Conservation (phyloP, 2,329 filamentous ascomycete genomes). For the Venturia effusa region DNA sequence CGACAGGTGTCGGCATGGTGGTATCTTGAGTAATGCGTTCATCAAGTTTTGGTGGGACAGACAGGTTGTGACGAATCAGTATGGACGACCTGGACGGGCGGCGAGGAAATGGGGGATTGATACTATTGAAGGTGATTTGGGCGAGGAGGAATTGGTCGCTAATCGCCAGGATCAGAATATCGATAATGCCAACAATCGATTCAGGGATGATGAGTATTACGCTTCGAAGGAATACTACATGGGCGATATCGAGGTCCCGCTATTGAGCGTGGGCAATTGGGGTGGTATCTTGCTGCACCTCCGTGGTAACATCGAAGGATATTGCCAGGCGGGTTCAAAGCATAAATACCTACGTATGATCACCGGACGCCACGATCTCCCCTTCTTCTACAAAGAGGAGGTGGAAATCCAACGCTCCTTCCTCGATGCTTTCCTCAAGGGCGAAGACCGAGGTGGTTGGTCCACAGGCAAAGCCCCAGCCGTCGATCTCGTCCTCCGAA, state of each 20-base stretch:
- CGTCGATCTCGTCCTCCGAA: conserved; percentile 51
- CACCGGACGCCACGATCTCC: conserved; percentile 58
- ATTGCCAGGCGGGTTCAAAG: conserved; percentile 49
- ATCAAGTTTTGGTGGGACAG: conserved; percentile 20
- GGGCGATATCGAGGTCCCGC: conserved; percentile 54
- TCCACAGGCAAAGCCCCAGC: conserved; percentile 46
- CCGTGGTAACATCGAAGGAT: conserved; percentile 58
- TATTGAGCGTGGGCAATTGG: conserved; percentile 60
- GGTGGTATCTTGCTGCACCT: conserved; percentile 60
- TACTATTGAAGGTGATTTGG: conserved; percentile 30
- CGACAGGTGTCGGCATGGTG: conserved; percentile 30
- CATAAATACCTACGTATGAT: conserved; percentile 61
- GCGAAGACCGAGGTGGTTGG: conserved; percentile 53
- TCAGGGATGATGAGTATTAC: conserved; percentile 54
- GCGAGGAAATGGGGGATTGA: conserved; percentile 20
- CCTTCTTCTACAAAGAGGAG: conserved; percentile 61
- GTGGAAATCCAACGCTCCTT: conserved; percentile 58
- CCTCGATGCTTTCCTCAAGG: conserved; percentile 60
- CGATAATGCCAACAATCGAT: conserved; percentile 41
- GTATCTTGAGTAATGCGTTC: conserved; percentile 26
- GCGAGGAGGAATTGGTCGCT: conserved; percentile 23
- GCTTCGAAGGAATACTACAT: conserved; percentile 54
- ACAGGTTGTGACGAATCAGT: conserved; percentile 17
- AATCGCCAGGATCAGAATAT: conserved; percentile 27
- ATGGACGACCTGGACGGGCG: conserved; percentile 14